Evolutionary conservation across 192 early-diverging fungal species (phyloP).

Genomic region (Backusella mclennaniae): DNA sequence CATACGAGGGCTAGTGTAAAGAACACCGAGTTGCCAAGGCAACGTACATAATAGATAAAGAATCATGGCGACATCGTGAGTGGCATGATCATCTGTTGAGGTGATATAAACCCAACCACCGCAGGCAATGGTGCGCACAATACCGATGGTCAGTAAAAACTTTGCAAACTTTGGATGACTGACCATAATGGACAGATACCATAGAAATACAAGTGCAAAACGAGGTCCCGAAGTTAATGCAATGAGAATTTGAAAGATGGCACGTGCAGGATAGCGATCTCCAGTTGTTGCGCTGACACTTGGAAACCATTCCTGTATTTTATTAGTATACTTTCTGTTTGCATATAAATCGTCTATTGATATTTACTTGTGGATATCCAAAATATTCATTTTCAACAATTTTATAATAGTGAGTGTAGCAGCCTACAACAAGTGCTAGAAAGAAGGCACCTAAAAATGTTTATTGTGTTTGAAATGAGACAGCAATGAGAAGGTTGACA

Average conservation of each 20-base stretch:
- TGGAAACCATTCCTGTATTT: slow-evolving; percentile 67
- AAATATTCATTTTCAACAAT: slow-evolving; percentile 75
- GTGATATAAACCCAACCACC: slow-evolving; percentile 86
- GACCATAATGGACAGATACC: slow-evolving; percentile 36
- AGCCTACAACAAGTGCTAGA: slow-evolving; percentile 61
- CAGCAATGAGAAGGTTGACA: neutral
- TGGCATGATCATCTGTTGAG: slow-evolving; percentile 72
- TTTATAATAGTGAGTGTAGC: slow-evolving; percentile 72
- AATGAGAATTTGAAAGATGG: slow-evolving; percentile 74
- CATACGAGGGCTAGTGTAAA: slow-evolving; percentile 39
- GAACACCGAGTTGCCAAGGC: slow-evolving; percentile 65
- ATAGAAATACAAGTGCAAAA: slow-evolving; percentile 43
- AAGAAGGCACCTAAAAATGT: slow-evolving; percentile 58
- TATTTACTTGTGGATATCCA: slow-evolving; percentile 67
- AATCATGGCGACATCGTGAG: slow-evolving; percentile 80
- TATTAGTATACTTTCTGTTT: neutral
- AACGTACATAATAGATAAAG: slow-evolving; percentile 69
- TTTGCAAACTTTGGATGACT: slow-evolving; percentile 29
- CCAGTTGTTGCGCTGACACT: slow-evolving; percentile 78
- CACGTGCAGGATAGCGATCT: slow-evolving; percentile 72
- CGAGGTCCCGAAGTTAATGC: slow-evolving; percentile 62
- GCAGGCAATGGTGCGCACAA: slow-evolving; percentile 67
- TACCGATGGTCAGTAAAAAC: slow-evolving; percentile 38
- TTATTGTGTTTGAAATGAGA: neutral
- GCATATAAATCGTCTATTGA: neutral